phyloP scores from a whole-genome alignment of 2,329 filamentous ascomycete genomes.

The Cytospora piceicola region DNA sequence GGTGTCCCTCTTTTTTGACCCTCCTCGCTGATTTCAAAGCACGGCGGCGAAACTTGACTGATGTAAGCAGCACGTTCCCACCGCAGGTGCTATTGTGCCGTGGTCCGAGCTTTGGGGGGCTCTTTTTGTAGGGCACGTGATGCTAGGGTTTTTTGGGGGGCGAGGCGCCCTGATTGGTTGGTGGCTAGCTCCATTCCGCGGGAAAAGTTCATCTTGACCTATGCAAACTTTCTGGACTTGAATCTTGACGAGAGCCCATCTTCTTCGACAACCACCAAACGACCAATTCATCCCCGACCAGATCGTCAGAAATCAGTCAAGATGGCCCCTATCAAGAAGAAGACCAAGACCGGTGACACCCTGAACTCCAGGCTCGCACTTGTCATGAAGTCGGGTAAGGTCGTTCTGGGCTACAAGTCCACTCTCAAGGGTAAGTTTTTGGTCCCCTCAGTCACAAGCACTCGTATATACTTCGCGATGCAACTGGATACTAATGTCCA shows the following conservation, averaged over 20 bases:
- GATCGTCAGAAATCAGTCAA: conserved; percentile 49
- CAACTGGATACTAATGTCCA: conserved; percentile 51
- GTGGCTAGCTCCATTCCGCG: not conserved
- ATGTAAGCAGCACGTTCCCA: conserved; percentile 11
- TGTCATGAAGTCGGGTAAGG: conserved; percentile 71
- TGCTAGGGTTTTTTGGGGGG: not conserved
- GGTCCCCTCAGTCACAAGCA: not conserved
- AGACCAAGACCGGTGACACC: conserved; percentile 82
- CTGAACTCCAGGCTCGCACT: conserved; percentile 65
- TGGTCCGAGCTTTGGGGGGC: conserved; percentile 11
- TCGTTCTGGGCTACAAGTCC: conserved; percentile 89
- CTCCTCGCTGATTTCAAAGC: conserved; percentile 59
- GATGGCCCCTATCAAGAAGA: conserved; percentile 71
- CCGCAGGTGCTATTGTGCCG: not conserved
- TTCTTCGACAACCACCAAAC: conserved; percentile 30
- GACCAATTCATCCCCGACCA: conserved; percentile 20
- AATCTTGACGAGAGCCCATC: not conserved
- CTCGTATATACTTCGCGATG: not conserved
- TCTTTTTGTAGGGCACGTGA: conserved; percentile 27
- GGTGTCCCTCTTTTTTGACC: conserved; percentile 33
- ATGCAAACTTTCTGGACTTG: conserved; percentile 11
- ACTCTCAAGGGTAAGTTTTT: conserved; percentile 49
- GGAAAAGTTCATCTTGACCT: conserved; percentile 20
- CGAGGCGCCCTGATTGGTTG: conserved; percentile 4
- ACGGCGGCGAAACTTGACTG: conserved; percentile 33